These are phyloP conservation scores for Paxillus rubicundulus DNA, from an alignment of 768 basidiomycete genomes.

Conservation along the genomic window DNA sequence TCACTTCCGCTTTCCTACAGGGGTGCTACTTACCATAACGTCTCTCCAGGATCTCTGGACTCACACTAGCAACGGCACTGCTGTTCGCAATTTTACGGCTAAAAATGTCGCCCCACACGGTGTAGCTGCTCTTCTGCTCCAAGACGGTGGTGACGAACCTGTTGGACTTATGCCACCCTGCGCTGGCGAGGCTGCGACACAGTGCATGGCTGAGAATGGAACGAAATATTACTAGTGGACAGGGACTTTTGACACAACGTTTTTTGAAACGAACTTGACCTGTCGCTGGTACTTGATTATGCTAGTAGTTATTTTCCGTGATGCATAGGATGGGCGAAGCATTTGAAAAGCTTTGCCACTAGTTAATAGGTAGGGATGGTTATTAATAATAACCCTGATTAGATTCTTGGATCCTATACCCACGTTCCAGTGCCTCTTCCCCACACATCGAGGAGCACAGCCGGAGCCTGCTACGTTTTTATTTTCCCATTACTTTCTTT, in stretches of 20 bases:
- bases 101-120: slow-evolving; percentile 57
- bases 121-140: slow-evolving; percentile 60
- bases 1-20: neutral
- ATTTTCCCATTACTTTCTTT: neutral
- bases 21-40: neutral
- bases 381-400: too few species aligned
- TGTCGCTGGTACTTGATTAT: too few species aligned
- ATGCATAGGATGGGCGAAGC: too few species aligned
- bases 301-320: neutral
- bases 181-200: slow-evolving; percentile 39
- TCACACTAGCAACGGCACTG: slow-evolving; percentile 67
- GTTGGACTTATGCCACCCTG: slow-evolving; percentile 54
- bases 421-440: neutral
- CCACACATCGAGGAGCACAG: neutral
- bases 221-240: slow-evolving; percentile 31
- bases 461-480: neutral
- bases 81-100: slow-evolving; percentile 52
- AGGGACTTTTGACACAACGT: neutral
- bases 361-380: too few species aligned
- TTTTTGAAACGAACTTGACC: neutral
- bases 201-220: slow-evolving; percentile 62
- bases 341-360: too few species aligned
- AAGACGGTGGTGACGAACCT: slow-evolving; percentile 70
- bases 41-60: slow-evolving; percentile 61
- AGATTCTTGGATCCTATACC: too few species aligned